Conservation (phyloP, 1,139 yeast genomes). For the Suhomyces taliae region DNA sequence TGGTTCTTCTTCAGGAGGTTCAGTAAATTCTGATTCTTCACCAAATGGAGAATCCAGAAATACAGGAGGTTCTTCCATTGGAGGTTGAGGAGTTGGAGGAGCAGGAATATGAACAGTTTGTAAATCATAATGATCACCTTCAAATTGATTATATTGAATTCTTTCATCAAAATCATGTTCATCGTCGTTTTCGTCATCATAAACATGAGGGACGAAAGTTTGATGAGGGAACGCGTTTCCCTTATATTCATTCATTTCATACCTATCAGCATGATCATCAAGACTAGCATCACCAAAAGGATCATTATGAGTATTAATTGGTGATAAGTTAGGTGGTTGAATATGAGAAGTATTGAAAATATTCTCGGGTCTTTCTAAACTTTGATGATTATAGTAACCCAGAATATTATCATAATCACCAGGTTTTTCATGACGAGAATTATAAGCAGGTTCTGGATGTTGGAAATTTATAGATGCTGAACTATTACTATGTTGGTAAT, state of each 20-base stretch:
- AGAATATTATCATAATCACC: slow-evolving; percentile 23
- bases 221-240: slow-evolving; percentile 27
- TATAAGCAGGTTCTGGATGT: slow-evolving; percentile 34
- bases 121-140: slow-evolving; percentile 47
- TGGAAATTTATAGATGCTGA: slow-evolving; percentile 31
- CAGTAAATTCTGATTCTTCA: slow-evolving; percentile 26
- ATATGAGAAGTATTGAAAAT: slow-evolving; percentile 27
- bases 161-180: slow-evolving; percentile 43
- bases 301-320: slow-evolving; percentile 15
- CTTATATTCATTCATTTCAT: slow-evolving; percentile 15
- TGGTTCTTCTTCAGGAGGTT: slow-evolving; percentile 34
- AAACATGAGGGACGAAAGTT: slow-evolving; percentile 49
- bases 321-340: slow-evolving; percentile 20
- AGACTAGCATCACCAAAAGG: slow-evolving; percentile 7
- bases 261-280: slow-evolving; percentile 14
- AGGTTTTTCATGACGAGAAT: slow-evolving; percentile 10
- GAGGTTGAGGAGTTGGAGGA: slow-evolving; percentile 16
- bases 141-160: slow-evolving; percentile 42
- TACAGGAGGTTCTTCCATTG: slow-evolving; percentile 4
- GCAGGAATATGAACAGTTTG: slow-evolving; percentile 33
- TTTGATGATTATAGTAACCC: slow-evolving; percentile 17
- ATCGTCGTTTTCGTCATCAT: slow-evolving; percentile 45
- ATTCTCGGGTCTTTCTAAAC: slow-evolving; percentile 19
- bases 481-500: slow-evolving; percentile 18
- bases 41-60: slow-evolving; percentile 31